These are phyloP conservation scores for Ricinus communis DNA, from an alignment of 345 rosid genomes.

Conservation along the genomic window DNA sequence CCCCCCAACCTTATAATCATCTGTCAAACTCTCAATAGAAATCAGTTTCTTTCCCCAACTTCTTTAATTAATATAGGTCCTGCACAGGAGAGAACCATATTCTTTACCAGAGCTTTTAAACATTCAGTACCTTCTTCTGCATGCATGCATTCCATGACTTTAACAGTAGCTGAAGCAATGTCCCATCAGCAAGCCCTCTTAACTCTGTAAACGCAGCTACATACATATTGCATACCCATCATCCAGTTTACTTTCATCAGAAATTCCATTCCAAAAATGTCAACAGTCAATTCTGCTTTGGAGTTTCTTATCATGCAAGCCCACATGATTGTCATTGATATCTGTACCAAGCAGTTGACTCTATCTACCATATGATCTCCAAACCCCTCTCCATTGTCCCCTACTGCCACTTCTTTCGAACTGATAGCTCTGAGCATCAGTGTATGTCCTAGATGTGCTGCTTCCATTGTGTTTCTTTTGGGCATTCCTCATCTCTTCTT, in stretches of 20 bases:
- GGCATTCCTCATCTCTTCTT: conserved; percentile 67
- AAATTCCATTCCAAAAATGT: not conserved
- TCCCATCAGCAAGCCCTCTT: not conserved
- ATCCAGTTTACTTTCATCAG: conserved; percentile 5
- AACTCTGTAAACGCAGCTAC: not conserved
- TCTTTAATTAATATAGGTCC: not conserved
- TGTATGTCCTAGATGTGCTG: conserved; percentile 45
- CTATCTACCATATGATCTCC: conserved; percentile 25
- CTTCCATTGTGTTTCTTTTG: conserved; percentile 60
- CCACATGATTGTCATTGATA: not conserved
- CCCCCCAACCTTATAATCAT: not conserved
- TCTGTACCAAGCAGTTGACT: not conserved
- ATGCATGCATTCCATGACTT: not conserved
- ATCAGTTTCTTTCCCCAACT: not conserved
- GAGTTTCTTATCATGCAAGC: not conserved
- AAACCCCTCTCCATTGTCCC: conserved; percentile 28
- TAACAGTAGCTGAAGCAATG: not conserved
- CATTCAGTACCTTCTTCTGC: not conserved
- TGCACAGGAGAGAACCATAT: not conserved
- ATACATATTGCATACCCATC: not conserved
- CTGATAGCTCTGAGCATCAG: conserved; percentile 49
- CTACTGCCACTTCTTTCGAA: conserved; percentile 39
- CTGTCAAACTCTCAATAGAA: not conserved
- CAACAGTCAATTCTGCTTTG: not conserved
- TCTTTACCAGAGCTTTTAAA: not conserved